A percentile compares a stretch with the other conserved stretches of the same genome.
Conservation (phyloP, 2,329 filamentous ascomycete genomes). For the Colletotrichum salicis region DNA sequence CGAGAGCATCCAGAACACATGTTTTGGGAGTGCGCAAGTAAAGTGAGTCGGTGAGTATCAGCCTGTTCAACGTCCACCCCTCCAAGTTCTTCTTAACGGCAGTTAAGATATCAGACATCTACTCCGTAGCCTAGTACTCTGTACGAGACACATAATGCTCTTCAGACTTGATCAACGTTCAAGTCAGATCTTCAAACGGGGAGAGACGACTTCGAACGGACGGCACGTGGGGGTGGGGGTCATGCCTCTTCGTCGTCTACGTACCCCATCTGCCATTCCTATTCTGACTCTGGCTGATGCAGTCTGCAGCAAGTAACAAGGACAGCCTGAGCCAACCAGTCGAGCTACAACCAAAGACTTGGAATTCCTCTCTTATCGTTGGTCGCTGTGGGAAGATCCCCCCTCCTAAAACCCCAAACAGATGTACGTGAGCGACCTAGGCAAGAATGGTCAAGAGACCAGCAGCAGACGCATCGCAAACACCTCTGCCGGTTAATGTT, state of each 20-base stretch:
- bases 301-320: background rate
- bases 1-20: background rate
- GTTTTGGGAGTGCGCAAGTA: background rate
- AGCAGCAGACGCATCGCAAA: background rate
- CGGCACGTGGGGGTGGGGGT: slow-evolving; percentile 8
- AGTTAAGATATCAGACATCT: background rate
- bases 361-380: slow-evolving; percentile 5
- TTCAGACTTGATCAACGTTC: background rate
- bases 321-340: background rate
- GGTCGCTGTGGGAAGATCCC: background rate
- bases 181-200: background rate
- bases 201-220: background rate
- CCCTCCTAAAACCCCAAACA: background rate
- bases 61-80: slow-evolving; percentile 4
- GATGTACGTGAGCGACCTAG: background rate
- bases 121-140: no score
- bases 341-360: background rate
- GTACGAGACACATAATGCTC: background rate
- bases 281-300: background rate
- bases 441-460: background rate
- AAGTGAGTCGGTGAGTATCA: background rate
- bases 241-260: background rate
- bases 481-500: background rate
- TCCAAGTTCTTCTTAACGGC: background rate
- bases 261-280: background rate